phyloP scores from a whole-genome alignment of 1,284 basidiomycete species.

The Boletus semigastroideus region DNA sequence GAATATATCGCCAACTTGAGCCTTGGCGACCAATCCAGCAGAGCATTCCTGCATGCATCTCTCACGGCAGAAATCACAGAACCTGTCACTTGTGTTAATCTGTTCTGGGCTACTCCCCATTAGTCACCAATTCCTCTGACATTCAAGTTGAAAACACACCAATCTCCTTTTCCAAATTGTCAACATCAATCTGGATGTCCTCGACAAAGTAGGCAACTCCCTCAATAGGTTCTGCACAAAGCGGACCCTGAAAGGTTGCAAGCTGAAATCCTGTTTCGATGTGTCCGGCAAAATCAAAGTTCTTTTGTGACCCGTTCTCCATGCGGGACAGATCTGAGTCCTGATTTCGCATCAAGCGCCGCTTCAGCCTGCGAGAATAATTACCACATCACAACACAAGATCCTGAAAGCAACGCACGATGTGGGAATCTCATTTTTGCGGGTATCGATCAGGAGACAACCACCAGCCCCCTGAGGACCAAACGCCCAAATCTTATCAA shows the following conservation, averaged over 20 bases:
- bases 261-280: slow-evolving; percentile 96
- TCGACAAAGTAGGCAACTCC: slow-evolving; percentile 94
- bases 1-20: slow-evolving; percentile 98
- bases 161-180: slow-evolving; percentile 62
- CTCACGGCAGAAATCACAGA: slow-evolving; percentile 87
- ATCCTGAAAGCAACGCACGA: slow-evolving; percentile 48
- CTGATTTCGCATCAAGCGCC: slow-evolving; percentile 44
- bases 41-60: slow-evolving; percentile 85
- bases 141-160: slow-evolving; percentile 40
- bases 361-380: slow-evolving; percentile 44
- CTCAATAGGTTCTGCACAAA: slow-evolving; percentile 94
- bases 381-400: slow-evolving; percentile 11
- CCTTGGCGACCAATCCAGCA: slow-evolving; percentile 97
- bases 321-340: slow-evolving; percentile 29
- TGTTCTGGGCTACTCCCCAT: slow-evolving; percentile 54
- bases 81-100: slow-evolving; percentile 78
- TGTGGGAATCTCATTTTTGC: slow-evolving; percentile 42
- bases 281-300: slow-evolving; percentile 71
- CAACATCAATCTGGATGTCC: slow-evolving; percentile 61
- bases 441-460: slow-evolving; percentile 81
- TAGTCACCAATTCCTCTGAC: slow-evolving; percentile 3
- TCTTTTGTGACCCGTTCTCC: slow-evolving; percentile 33
- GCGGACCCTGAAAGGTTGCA: slow-evolving; percentile 89
- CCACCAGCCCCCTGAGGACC: slow-evolving; percentile 88
- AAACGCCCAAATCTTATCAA: slow-evolving; percentile 85